phyloP scores from a whole-genome alignment of 2,329 filamentous ascomycete genomes.

The Nothophoma quercina region DNA sequence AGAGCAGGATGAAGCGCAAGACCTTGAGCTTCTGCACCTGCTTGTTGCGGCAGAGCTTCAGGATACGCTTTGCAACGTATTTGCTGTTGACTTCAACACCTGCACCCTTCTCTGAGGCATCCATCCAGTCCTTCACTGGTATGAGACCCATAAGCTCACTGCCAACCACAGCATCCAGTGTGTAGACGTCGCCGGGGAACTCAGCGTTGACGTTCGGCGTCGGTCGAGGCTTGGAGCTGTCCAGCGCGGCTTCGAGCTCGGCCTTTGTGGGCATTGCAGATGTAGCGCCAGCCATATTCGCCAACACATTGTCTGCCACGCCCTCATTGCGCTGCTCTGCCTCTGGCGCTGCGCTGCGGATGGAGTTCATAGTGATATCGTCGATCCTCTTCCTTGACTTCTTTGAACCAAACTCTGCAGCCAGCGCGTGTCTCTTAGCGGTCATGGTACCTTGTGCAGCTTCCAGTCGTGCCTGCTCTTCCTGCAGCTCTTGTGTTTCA shows the following conservation, averaged over 20 bases:
- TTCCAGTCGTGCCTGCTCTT: slow-evolving; percentile 39
- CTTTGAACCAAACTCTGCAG: slow-evolving; percentile 82
- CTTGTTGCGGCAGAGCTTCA: slow-evolving; percentile 63
- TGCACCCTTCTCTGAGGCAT: slow-evolving; percentile 67
- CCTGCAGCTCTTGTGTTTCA: slow-evolving; percentile 51
- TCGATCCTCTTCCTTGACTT: slow-evolving; percentile 82
- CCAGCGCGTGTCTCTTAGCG: slow-evolving; percentile 72
- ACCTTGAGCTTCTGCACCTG: slow-evolving; percentile 57
- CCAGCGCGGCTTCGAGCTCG: slow-evolving; percentile 69
- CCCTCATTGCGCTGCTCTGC: slow-evolving; percentile 33
- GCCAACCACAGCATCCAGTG: slow-evolving; percentile 71
- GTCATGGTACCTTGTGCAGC: slow-evolving; percentile 52
- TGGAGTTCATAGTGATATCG: slow-evolving; percentile 74
- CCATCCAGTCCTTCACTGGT: slow-evolving; percentile 77
- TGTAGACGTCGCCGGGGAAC: slow-evolving; percentile 76
- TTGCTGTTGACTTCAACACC: slow-evolving; percentile 65
- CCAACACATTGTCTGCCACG: slow-evolving; percentile 60
- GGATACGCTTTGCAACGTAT: slow-evolving; percentile 71
- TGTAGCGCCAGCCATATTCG: slow-evolving; percentile 68
- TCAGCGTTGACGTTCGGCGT: slow-evolving; percentile 71
- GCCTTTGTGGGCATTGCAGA: slow-evolving; percentile 72
- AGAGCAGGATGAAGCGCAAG: slow-evolving; percentile 57
- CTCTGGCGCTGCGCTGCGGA: slow-evolving; percentile 50
- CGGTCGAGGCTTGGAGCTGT: slow-evolving; percentile 76
- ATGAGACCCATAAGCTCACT: slow-evolving; percentile 71